Percentiles rank a stretch among this genome's conserved stretches.
These are phyloP conservation scores for Fraxinus xanthoxyloides DNA, from an alignment of 305 asterid genomes.

Conservation along the genomic window DNA sequence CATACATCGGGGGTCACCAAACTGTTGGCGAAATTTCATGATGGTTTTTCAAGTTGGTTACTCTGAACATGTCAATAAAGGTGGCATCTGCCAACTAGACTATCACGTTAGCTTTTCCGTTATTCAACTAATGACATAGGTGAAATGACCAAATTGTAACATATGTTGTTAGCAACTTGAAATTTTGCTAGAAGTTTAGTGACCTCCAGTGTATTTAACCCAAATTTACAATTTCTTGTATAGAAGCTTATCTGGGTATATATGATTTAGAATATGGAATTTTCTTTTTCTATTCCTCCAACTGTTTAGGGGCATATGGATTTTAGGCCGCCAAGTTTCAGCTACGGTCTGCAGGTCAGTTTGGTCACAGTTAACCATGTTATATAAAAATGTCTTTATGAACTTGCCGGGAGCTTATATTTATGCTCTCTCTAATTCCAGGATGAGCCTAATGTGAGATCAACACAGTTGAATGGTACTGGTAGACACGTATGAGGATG, in stretches of 20 bases:
- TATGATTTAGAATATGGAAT: background rate
- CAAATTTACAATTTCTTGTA: background rate
- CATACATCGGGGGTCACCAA: background rate
- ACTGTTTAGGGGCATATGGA: conserved; percentile 72
- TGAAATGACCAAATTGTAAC: background rate
- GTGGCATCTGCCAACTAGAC: background rate
- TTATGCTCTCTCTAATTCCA: conserved; percentile 27
- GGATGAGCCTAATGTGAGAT: conserved; percentile 73
- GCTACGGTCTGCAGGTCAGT: conserved; percentile 69
- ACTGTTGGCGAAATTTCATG: background rate
- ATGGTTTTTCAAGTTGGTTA: background rate
- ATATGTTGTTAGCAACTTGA: background rate
- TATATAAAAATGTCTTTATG: conserved; percentile 3
- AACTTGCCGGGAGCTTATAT: conserved; percentile 5
- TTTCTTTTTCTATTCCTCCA: conserved; percentile 3
- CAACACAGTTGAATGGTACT: conserved; percentile 56
- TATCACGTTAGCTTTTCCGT: background rate
- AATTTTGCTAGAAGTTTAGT: background rate
- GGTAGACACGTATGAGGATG: conserved; percentile 51
- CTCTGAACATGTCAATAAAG: background rate
- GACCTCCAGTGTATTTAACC: background rate
- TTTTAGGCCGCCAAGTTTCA: conserved; percentile 60
- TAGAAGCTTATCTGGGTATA: background rate
- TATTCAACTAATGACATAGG: background rate
- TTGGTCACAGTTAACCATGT: background rate